phyloP scores from a whole-genome alignment of 768 basidiomycete genomes.

The Sarcodon sp. region DNA sequence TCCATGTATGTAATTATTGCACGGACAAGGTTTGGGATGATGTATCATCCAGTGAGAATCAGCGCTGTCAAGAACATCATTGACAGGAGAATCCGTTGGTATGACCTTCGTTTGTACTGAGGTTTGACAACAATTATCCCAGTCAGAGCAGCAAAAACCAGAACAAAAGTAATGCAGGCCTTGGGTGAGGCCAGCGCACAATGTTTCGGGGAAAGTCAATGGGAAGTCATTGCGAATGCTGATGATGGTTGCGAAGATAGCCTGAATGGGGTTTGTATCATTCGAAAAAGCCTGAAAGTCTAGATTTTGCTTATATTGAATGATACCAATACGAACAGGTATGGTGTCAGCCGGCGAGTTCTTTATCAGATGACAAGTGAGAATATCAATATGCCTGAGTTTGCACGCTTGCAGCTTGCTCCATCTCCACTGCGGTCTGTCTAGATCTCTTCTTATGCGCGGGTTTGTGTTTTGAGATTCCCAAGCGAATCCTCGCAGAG shows the following conservation, averaged over 20 bases:
- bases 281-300: neutral
- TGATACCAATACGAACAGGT: slow-evolving; percentile 56
- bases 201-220: slow-evolving; percentile 44
- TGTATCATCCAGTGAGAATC: slow-evolving; percentile 35
- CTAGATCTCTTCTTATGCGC: slow-evolving; percentile 17
- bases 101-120: slow-evolving; percentile 8
- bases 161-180: slow-evolving; percentile 67
- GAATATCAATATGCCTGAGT: slow-evolving; percentile 44
- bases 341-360: neutral
- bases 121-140: slow-evolving; percentile 36
- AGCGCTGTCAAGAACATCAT: slow-evolving; percentile 38
- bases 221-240: slow-evolving; percentile 46
- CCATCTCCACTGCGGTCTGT: slow-evolving; percentile 44
- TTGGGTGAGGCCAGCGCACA: slow-evolving; percentile 44
- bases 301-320: slow-evolving; percentile 49
- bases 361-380: neutral
- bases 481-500: slow-evolving; percentile 77
- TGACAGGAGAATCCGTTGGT: slow-evolving; percentile 45
- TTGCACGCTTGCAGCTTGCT: slow-evolving; percentile 46
- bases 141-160: slow-evolving; percentile 70
- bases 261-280: slow-evolving; percentile 25
- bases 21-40: neutral
- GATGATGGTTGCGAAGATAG: slow-evolving; percentile 56
- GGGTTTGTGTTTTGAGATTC: slow-evolving; percentile 50
- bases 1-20: too few species aligned